phyloP scores from a whole-genome alignment of 2,329 filamentous ascomycete species.

The Ophiosphaerella korrae region DNA sequence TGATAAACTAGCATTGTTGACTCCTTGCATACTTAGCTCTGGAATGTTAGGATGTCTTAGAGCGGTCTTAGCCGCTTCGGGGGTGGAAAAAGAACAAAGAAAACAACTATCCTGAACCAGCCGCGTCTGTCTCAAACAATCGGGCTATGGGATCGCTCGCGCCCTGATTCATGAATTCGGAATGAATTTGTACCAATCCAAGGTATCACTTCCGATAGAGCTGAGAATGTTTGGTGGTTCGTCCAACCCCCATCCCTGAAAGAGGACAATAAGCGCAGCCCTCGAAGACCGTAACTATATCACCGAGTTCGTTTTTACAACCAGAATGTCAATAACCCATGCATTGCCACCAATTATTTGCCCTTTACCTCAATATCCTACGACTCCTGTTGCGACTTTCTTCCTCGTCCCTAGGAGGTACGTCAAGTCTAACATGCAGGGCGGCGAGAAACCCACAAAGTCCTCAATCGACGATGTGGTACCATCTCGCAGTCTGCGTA shows the following conservation, averaged over 20 bases:
- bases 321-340: conserved; percentile 43
- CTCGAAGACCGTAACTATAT: conserved; percentile 38
- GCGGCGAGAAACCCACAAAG: conserved; percentile 17
- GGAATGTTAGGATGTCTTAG: conserved; percentile 44
- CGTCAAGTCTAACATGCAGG: conserved; percentile 41
- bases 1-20: conserved; percentile 31
- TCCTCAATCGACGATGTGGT: conserved; percentile 30
- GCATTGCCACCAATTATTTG: conserved; percentile 39
- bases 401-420: conserved; percentile 44
- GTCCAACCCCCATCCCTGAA: conserved; percentile 34
- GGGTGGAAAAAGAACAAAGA: conserved; percentile 43
- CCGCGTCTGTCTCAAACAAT: conserved; percentile 45
- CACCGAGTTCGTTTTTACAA: conserved; percentile 27
- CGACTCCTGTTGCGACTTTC: conserved; percentile 38
- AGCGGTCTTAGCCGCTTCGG: conserved; percentile 40
- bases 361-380: conserved; percentile 20
- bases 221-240: conserved; percentile 25
- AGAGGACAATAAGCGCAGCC: conserved; percentile 42
- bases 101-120: conserved; percentile 33
- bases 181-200: conserved; percentile 14
- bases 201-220: conserved; percentile 45
- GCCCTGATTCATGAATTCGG: conserved; percentile 28
- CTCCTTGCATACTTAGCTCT: conserved; percentile 42
- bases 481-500: conserved; percentile 29
- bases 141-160: conserved; percentile 36